A percentile compares a stretch with the other conserved stretches of the same genome.
Evolutionary conservation across 345 rosid species (phyloP).

Genomic region (Citrus unshiu): DNA sequence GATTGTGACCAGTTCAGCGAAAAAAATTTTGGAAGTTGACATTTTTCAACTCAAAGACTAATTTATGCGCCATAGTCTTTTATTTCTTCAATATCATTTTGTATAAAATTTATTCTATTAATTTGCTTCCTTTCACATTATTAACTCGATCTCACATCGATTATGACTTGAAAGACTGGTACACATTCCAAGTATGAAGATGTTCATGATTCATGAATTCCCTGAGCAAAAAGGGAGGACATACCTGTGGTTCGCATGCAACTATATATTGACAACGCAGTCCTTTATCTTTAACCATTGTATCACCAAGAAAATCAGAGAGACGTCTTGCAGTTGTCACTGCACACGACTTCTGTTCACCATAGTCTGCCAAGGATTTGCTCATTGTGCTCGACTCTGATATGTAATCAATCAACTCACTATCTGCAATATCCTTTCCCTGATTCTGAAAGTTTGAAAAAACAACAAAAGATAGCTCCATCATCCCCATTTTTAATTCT

Average conservation of each 20-base stretch:
- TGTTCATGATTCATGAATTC: neutral
- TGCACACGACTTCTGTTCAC: constrained; percentile 94
- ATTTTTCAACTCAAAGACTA: neutral
- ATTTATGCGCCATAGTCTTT: neutral
- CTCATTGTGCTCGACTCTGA: constrained; percentile 99
- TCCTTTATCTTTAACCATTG: constrained; percentile 98
- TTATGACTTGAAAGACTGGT: neutral
- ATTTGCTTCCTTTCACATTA: neutral
- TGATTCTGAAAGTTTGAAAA: constrained; percentile 54
- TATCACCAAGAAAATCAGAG: constrained; percentile 87
- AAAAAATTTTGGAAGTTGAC: neutral
- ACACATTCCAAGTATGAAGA: neutral
- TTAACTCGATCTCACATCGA: neutral
- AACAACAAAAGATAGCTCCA: constrained; percentile 14
- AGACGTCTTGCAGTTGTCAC: constrained; percentile 96
- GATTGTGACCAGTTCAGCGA: neutral
- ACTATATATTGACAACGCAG: constrained; percentile 94
- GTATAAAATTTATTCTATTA: neutral
- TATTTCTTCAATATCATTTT: neutral
- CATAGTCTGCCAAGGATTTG: constrained; percentile 94
- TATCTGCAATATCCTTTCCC: constrained; percentile 86
- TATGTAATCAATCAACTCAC: constrained; percentile 92
- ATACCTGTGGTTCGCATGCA: constrained; percentile 91
- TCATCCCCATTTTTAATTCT: neutral
- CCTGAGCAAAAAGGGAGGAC: constrained; percentile 16